Evolutionary conservation across 2,329 filamentous ascomycete genomes (phyloP), one percentile per base, ranked within the genome.

Genomic region (Trichoderma harzianum): DNA sequence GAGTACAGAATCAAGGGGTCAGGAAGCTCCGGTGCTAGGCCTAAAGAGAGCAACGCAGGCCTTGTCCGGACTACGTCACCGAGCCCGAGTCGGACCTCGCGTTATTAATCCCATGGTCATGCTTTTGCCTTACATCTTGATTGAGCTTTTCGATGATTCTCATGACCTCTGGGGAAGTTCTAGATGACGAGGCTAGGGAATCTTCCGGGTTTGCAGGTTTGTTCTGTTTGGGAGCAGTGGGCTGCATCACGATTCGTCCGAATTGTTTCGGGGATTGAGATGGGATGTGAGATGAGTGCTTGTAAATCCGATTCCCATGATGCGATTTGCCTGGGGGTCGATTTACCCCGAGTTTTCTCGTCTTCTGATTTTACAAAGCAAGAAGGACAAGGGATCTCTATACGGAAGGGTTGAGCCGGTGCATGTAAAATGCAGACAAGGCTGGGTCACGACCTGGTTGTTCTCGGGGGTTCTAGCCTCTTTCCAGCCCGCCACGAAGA

Each of bases 161-260:
- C 66, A 69, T 69, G 66, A 61, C 57, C 66, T 51, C 51, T 57
- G 53, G 53, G 34, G 18, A 16, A 18, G 26, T 67, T 58, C 24
- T 61, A 62, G 57, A 69, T 30, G n/a, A 30, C 57, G 57, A 69
- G 39, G 66, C 66, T 69, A 69, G 66, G 66, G 30, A 69, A 69
- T 69, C 66, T 69, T 62, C 57, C 66, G 66, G 66, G 66, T 62
- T 61, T 57, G 18, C 11, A 18, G n/a, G 32, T 55, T 58, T 36
- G 34, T 16, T 16, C 7, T 53, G 7, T 26, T 43, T 39, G 30
- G 32, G 24, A 10, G 26, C 14, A 18, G 32, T 68, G 53, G 53
- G 34, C 34, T 58, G 34, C 57, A 21, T 60, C 57, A 34, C 57
- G 28, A 58, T 58, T 53, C 47, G 47, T 53, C 47, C 47, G 0